These are phyloP conservation scores for Russula vinacea DNA, from an alignment of 768 basidiomycete genomes.

Conservation along the genomic window DNA sequence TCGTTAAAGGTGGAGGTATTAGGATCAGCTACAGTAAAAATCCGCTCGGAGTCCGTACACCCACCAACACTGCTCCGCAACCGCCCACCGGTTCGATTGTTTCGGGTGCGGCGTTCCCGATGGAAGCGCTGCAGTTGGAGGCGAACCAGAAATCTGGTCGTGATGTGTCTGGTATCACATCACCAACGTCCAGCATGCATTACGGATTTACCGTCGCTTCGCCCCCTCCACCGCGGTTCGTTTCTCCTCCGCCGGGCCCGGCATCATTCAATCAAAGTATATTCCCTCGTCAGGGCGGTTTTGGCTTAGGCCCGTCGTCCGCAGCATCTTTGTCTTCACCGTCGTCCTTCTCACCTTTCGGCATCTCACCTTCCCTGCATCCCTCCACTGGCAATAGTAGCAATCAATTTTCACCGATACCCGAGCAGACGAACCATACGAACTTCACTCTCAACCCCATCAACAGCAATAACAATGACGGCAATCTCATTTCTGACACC, in stretches of 20 bases:
- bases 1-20: conserved; percentile 95
- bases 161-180: conserved; percentile 36
- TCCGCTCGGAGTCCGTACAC: conserved; percentile 87
- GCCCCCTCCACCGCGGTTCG: conserved; percentile 40
- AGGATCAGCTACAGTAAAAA: conserved; percentile 98
- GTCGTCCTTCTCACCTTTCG: conserved; percentile 40
- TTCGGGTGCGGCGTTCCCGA: conserved; percentile 24
- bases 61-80: conserved; percentile 48
- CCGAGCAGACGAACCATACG: conserved; percentile 31
- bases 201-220: conserved; percentile 39
- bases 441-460: conserved; percentile 29
- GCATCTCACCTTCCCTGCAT: conserved; percentile 37
- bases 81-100: conserved; percentile 26
- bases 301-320: conserved; percentile 32
- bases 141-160: conserved; percentile 31
- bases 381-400: conserved; percentile 28
- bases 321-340: conserved; percentile 29
- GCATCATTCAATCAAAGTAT: conserved; percentile 26
- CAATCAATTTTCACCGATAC: conserved; percentile 32
- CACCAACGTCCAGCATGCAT: conserved; percentile 33
- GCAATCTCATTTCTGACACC: conserved; percentile 31
- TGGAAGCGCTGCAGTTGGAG: conserved; percentile 29
- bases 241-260: conserved; percentile 37
- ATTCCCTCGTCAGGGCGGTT: conserved; percentile 32
- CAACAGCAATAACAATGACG: conserved; percentile 29